Evolutionary conservation across 257 asterid genomes (phyloP).

Genomic region (Agastache rugosa): DNA sequence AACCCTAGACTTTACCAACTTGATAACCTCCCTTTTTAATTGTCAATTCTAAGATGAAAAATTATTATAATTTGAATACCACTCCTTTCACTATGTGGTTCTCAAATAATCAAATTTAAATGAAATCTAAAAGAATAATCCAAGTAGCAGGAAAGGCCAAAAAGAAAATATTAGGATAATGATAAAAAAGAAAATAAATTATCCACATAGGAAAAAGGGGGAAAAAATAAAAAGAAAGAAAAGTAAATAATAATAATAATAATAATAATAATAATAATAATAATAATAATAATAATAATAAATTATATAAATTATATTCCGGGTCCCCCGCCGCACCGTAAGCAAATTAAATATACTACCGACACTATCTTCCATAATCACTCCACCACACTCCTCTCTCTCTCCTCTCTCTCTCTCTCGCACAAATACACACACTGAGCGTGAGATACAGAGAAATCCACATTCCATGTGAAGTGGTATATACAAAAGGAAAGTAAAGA

Average conservation of each 20-base stretch:
- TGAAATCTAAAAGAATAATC: background rate
- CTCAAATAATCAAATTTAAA: background rate
- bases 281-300: too few species aligned
- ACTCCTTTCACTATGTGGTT: background rate
- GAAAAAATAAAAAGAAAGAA: too few species aligned
- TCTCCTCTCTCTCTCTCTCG: constrained; percentile 33
- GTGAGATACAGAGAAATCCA: constrained; percentile 23
- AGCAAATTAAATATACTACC: constrained; percentile 37
- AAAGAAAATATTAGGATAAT: background rate
- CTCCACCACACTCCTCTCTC: too few species aligned
- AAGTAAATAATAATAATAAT: too few species aligned
- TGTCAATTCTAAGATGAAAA: background rate
- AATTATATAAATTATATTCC: background rate
- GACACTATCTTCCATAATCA: too few species aligned
- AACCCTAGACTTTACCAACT: too few species aligned
- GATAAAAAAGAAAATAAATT: background rate
- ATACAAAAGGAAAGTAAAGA: constrained; percentile 5
- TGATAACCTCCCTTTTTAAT: too few species aligned
- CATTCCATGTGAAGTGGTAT: constrained; percentile 34
- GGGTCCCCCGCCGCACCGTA: constrained; percentile 40
- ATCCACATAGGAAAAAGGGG: background rate
- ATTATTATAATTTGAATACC: background rate
- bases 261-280: too few species aligned
- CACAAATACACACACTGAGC: constrained; percentile 20
- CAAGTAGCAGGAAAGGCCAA: constrained; percentile 2